Conservation (phyloP, 2,329 filamentous ascomycete genomes). For the Pyricularia grisea region DNA sequence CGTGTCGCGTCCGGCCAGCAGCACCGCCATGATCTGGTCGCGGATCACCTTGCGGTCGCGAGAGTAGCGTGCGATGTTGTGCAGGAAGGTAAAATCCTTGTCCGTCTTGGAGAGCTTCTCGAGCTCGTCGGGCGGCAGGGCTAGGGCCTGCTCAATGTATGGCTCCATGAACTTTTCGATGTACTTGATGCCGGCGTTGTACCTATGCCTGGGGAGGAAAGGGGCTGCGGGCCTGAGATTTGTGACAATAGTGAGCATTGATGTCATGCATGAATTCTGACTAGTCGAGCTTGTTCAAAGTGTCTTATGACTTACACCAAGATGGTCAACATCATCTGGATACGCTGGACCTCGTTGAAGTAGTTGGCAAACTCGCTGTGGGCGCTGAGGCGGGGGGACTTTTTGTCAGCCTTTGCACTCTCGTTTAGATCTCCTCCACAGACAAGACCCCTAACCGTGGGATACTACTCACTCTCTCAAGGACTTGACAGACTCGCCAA, state of each 20-base stretch:
- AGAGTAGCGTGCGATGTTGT: slow-evolving; percentile 63
- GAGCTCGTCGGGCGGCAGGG: slow-evolving; percentile 53
- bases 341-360: slow-evolving; percentile 59
- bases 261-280: too few species aligned
- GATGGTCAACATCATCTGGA: slow-evolving; percentile 54
- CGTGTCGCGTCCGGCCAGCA: slow-evolving; percentile 63
- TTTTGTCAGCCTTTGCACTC: not conserved
- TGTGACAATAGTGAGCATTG: not conserved
- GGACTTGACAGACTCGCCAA: slow-evolving; percentile 46
- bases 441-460: not conserved
- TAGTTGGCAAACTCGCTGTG: slow-evolving; percentile 55
- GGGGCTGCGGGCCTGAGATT: slow-evolving; percentile 46
- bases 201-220: slow-evolving; percentile 48
- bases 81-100: slow-evolving; percentile 64
- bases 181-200: slow-evolving; percentile 50
- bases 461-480: slow-evolving; percentile 26
- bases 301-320: slow-evolving; percentile 22
- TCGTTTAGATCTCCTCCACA: too few species aligned
- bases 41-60: slow-evolving; percentile 53
- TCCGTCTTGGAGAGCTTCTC: slow-evolving; percentile 60
- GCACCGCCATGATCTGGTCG: slow-evolving; percentile 66
- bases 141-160: slow-evolving; percentile 58
- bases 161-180: slow-evolving; percentile 62
- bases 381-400: slow-evolving; percentile 30
- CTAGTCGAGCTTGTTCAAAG: not conserved